These are phyloP conservation scores for Cercospora janseana DNA, from an alignment of 2,329 filamentous ascomycete genomes.

Conservation along the genomic window DNA sequence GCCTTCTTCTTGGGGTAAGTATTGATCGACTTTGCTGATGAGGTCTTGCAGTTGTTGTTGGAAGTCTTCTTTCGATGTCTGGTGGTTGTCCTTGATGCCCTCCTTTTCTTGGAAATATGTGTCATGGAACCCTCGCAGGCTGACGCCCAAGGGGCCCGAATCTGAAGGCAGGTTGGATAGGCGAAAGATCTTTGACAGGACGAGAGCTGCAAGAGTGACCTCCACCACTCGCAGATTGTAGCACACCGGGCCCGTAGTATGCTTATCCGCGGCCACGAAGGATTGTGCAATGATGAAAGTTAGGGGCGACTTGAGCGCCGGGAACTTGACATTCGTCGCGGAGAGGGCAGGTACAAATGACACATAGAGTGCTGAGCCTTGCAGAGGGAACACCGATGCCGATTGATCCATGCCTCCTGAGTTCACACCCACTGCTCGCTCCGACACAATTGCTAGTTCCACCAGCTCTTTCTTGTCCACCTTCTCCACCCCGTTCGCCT, in stretches of 20 bases:
- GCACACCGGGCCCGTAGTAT: conserved; percentile 86
- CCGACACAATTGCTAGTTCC: conserved; percentile 90
- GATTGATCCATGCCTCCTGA: conserved; percentile 98
- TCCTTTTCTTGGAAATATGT: conserved; percentile 65
- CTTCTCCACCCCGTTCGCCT: conserved; percentile 72
- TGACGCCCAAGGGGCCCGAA: conserved; percentile 76
- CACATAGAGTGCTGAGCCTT: conserved; percentile 83
- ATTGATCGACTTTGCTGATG: conserved; percentile 65
- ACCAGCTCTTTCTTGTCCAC: conserved; percentile 91
- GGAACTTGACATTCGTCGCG: conserved; percentile 77
- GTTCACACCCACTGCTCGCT: conserved; percentile 92
- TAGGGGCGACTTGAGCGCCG: conserved; percentile 74
- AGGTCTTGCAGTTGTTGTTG: conserved; percentile 69
- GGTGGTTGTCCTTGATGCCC: conserved; percentile 48
- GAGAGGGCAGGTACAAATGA: conserved; percentile 78
- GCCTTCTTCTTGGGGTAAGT: conserved; percentile 74
- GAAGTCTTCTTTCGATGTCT: conserved; percentile 46
- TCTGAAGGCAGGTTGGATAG: conserved; percentile 69
- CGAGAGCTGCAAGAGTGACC: conserved; percentile 79
- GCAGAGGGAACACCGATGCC: conserved; percentile 87
- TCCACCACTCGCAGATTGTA: conserved; percentile 98
- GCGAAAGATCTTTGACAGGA: conserved; percentile 59
- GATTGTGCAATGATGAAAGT: conserved; percentile 93
- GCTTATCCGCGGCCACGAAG: conserved; percentile 91
- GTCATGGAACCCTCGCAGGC: conserved; percentile 82